Evolutionary conservation across 768 basidiomycete genomes (phyloP).

Genomic region (Rhizopogon salebrosus): DNA sequence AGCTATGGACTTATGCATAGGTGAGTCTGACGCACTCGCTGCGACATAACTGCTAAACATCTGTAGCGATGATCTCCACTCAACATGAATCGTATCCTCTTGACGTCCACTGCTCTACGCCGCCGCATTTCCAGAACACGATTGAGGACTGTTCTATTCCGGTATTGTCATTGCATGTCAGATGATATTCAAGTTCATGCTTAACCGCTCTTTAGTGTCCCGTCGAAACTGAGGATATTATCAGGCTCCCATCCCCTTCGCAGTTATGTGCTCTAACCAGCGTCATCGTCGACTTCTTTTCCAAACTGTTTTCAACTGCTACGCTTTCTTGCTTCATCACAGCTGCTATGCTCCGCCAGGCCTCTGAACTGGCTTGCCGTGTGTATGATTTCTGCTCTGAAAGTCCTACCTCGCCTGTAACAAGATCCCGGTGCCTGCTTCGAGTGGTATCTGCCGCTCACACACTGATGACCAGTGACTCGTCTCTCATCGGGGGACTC

Average conservation of each 20-base stretch:
- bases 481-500: conserved; percentile 18
- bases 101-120: conserved; percentile 32
- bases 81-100: conserved; percentile 31
- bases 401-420: conserved; percentile 27
- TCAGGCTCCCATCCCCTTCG: conserved; percentile 33
- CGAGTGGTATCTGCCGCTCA: conserved; percentile 33
- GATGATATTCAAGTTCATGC: background rate
- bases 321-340: conserved; percentile 46
- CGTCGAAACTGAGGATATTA: conserved; percentile 24
- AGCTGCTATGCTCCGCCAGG: conserved; percentile 39
- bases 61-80: background rate
- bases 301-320: conserved; percentile 36
- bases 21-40: background rate
- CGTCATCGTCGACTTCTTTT: conserved; percentile 39
- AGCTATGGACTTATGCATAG: background rate
- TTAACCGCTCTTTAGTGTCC: background rate
- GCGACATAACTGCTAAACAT: background rate
- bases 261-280: conserved; percentile 44
- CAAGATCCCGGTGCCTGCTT: conserved; percentile 35
- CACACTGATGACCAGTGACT: conserved; percentile 17
- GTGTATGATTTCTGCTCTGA: conserved; percentile 40
- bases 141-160: conserved; percentile 27
- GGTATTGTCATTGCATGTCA: conserved; percentile 15
- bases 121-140: conserved; percentile 28
- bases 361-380: conserved; percentile 33